These are phyloP conservation scores for Metarhizium brunneum DNA, from an alignment of 2,329 filamentous ascomycete genomes.

Conservation along the genomic window DNA sequence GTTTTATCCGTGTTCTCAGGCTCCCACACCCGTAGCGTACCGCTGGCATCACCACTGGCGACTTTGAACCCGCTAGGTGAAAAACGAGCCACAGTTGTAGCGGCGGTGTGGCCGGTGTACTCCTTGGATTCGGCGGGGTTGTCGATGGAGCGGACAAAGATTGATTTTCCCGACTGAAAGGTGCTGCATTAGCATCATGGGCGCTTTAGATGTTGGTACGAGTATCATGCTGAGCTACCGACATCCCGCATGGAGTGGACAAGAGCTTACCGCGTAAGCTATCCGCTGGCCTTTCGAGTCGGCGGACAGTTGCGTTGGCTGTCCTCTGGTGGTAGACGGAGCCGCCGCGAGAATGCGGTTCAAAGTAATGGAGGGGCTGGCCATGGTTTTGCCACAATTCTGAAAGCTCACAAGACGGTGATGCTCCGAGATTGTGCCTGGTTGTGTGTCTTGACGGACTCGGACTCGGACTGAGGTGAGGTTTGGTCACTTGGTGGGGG, in stretches of 20 bases:
- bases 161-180: constrained; percentile 76
- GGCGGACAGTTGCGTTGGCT: constrained; percentile 79
- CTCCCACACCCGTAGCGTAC: constrained; percentile 87
- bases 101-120: constrained; percentile 82
- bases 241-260: not conserved
- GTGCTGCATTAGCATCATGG: constrained; percentile 1
- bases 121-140: constrained; percentile 75
- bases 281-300: constrained; percentile 87
- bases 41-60: constrained; percentile 80
- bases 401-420: not conserved
- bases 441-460: not conserved
- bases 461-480: not conserved
- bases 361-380: constrained; percentile 41
- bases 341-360: constrained; percentile 74
- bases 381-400: constrained; percentile 14
- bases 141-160: constrained; percentile 93
- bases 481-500: not conserved
- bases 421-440: not conserved
- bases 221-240: not conserved
- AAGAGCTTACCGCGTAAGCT: constrained; percentile 70
- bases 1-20: constrained; percentile 74
- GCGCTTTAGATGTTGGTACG: not conserved
- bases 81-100: constrained; percentile 89
- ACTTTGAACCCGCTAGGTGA: constrained; percentile 91
- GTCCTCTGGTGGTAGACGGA: constrained; percentile 74